Conservation (phyloP, 495 filamentous ascomycete species). For the Talaromyces ruber region DNA sequence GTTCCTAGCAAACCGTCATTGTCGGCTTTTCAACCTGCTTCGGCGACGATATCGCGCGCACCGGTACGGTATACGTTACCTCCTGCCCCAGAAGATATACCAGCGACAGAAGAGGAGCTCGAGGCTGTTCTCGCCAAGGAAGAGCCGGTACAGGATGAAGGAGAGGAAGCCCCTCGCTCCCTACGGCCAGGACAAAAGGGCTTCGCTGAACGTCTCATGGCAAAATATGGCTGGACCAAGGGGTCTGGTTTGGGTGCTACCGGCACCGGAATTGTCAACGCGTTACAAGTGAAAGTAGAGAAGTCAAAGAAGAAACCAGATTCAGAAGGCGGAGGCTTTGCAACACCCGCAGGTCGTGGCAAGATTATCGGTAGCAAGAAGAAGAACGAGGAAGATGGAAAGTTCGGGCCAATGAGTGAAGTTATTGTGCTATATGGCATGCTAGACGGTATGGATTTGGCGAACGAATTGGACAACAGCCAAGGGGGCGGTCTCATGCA, state of each 20-base stretch:
- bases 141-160: conserved; percentile 35
- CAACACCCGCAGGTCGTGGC: conserved; percentile 57
- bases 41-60: conserved; percentile 68
- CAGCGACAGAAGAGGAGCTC: conserved; percentile 47
- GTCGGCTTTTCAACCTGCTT: conserved; percentile 30
- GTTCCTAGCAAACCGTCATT: conserved; percentile 16
- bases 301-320: conserved; percentile 73
- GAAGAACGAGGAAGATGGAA: conserved; percentile 41
- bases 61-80: conserved; percentile 77
- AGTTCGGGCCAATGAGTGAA: conserved; percentile 67
- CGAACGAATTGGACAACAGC: conserved; percentile 50
- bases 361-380: conserved; percentile 68
- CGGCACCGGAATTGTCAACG: conserved; percentile 70
- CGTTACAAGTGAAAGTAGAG: conserved; percentile 72
- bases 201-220: conserved; percentile 79
- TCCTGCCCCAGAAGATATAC: conserved; percentile 46
- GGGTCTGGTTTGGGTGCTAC: conserved; percentile 80
- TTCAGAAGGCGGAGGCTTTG: conserved; percentile 71
- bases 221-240: conserved; percentile 87
- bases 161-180: conserved; percentile 49
- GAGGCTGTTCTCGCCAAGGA: conserved; percentile 45
- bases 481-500: conserved; percentile 67
- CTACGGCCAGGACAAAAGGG: conserved; percentile 70
- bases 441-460: conserved; percentile 71
- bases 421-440: conserved; percentile 75